Base-by-base conservation (phyloP, 768 basidiomycete genomes). In the Plicaturopsis crispa region DNA sequence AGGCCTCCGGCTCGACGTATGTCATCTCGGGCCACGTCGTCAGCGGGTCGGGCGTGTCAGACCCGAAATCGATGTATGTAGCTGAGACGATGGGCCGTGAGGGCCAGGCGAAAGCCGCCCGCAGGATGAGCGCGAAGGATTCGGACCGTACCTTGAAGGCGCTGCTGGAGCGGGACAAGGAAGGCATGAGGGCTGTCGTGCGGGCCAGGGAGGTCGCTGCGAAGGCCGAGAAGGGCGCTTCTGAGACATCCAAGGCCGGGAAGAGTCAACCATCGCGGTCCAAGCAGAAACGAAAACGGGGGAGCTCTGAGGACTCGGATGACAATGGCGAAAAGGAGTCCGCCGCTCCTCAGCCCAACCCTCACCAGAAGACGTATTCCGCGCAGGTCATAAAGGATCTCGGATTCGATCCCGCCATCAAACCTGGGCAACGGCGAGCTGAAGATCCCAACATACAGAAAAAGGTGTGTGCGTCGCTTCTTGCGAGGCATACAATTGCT, bases 11-110 rank as follows among this genome's bases (percentile, higher is more conserved):
- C 8, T 62, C 80, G 38, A 88, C 89, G 5, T 96, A 94, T 50
- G 68, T 94, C 31, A 69, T 93, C 16, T 79, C 80, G 0, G 88
- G 90, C 2, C 85, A 88, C 41, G 65, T 89, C 38, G 70, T 91
- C 7, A 68, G 72, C 22, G 75, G 70, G 14, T 54, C 62, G 2
- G 53, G 51, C 21, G 41, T 53, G 19, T 58, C 45, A 2, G 52
- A 54, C 14, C 34, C 45, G 8, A 41, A 47, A 33, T 63, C 68
- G 12, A 48, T 84, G 47, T 80, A 73, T 44, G 52, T 79, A 3
- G 54, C 69, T 1, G 92, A 94, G 59, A 78, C 66, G 41, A 66
- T 92, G 26, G 90, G 90, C 1, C 68, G 91, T 13, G 83, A 83
- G 38, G 81, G 82, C 2, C 85, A 90, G 49, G 84, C 83, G 14